Conservation (phyloP, 208 protist genomes). For the Trypanosoma cruzi region DNA sequence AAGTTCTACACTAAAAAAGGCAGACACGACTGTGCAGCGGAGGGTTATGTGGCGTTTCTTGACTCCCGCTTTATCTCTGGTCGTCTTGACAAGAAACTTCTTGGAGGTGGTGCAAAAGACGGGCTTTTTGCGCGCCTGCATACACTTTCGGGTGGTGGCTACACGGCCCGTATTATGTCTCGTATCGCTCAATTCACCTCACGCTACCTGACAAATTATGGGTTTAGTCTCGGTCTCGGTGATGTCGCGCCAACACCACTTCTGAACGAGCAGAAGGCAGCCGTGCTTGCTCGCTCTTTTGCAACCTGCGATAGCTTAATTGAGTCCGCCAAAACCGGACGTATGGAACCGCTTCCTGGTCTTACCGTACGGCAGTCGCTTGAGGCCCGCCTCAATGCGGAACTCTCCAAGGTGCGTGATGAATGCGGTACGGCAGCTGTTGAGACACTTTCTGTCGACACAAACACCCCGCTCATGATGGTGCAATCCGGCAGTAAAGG, state of each 20-base stretch:
- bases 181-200: slow-evolving; percentile 95
- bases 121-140: slow-evolving; percentile 97
- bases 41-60: slow-evolving; percentile 96
- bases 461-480: slow-evolving; percentile 99
- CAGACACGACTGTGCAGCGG: slow-evolving; percentile 72
- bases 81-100: slow-evolving; percentile 96
- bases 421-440: slow-evolving; percentile 96
- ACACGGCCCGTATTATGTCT: slow-evolving; percentile 95
- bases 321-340: slow-evolving; percentile 89
- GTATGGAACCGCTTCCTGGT: slow-evolving; percentile 93
- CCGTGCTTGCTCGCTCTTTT: slow-evolving; percentile 95
- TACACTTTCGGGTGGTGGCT: slow-evolving; percentile 71
- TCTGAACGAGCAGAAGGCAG: slow-evolving; percentile 92
- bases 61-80: slow-evolving; percentile 96
- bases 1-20: slow-evolving; percentile 83
- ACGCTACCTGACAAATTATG: slow-evolving; percentile 95
- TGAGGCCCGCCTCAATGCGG: slow-evolving; percentile 95
- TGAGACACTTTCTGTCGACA: slow-evolving; percentile 86
- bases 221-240: slow-evolving; percentile 99
- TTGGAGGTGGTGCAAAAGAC: slow-evolving; percentile 95
- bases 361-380: slow-evolving; percentile 95
- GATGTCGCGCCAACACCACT: slow-evolving; percentile 95
- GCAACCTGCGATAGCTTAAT: slow-evolving; percentile 93
- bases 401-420: slow-evolving; percentile 98
- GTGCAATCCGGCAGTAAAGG: slow-evolving; percentile 97